Base-by-base conservation (phyloP, 2,329 filamentous ascomycete species). In the Talaromyces sp. region DNA sequence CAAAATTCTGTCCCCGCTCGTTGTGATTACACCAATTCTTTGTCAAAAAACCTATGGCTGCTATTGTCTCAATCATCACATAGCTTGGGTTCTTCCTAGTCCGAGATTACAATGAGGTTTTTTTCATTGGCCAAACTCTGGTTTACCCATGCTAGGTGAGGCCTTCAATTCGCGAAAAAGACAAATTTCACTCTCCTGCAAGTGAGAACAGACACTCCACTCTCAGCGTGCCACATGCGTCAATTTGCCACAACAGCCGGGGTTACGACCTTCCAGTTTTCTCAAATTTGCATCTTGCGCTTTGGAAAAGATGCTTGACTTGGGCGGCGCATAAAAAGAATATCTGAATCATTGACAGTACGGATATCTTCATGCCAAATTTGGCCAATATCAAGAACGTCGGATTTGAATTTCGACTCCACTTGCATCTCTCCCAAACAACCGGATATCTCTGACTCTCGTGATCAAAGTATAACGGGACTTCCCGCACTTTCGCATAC, bases 321-420 rank as follows among this genome's bases (percentile, higher is more conserved):
- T 56, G 4, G n/a, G 39, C 52, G 22, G 22, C n/a, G 52, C 52
- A 56, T 56, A 24, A n/a, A 24, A 11, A 56, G n/a, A 3, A 19
- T 24, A 37, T 19, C 10, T 24, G 52, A 37, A 22, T 16, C 6
- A 14, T 37, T 56, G 11, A 37, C 3, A 8, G 7, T 14, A 39
- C 11, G 19, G 11, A 39, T 24, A 2, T 39, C 6, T 22, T 10
- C 11, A 56, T 37, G 3, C 14, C 11, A 14, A 37, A 56, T 9
- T 33, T 50, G n/a, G 11, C 5, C 22, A 59, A 45, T 49, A 39
- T 13, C 63, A 67, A 69, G 68, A 75, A 79, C 73, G 76, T 79
- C 76, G 69, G 72, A 76, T 74, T 78, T 78, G 74, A 69, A 77
- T 76, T 78, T 67, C 65, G 54, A 72, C 73, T 76, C 73, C 74